Percentiles rank a stretch among this genome's conserved stretches.
Conservation (phyloP, 2,329 filamentous ascomycete genomes). For the Scolecobasidium constrictum region DNA sequence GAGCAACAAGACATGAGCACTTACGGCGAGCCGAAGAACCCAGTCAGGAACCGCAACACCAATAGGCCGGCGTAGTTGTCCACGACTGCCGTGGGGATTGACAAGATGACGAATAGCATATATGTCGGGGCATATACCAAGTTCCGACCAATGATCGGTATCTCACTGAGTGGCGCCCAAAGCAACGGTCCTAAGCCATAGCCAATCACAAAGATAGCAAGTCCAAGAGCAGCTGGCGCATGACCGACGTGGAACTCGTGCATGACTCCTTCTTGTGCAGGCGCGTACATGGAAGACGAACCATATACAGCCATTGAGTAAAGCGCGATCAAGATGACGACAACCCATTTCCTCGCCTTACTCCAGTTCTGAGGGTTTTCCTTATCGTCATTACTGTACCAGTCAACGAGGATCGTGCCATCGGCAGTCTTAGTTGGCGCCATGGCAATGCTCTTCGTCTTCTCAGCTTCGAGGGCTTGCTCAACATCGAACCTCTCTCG, state of each 20-base stretch:
- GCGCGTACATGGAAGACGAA: constrained; percentile 40
- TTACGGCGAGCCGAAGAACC: constrained; percentile 43
- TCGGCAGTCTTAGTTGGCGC: constrained; percentile 39
- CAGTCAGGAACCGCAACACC: constrained; percentile 40
- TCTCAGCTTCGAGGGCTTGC: constrained; percentile 26
- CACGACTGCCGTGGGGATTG: constrained; percentile 36
- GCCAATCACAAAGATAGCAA: constrained; percentile 40
- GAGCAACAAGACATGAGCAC: neutral
- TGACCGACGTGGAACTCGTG: constrained; percentile 32
- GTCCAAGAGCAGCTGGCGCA: constrained; percentile 36
- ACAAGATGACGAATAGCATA: constrained; percentile 37
- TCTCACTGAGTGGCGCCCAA: constrained; percentile 35
- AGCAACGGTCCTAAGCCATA: constrained; percentile 36
- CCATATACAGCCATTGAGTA: constrained; percentile 42
- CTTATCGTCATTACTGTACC: neutral
- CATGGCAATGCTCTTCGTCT: constrained; percentile 38
- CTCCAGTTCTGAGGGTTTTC: neutral
- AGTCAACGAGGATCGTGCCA: constrained; percentile 44
- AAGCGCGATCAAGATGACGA: neutral
- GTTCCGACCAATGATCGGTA: constrained; percentile 39
- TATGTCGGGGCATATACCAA: constrained; percentile 36
- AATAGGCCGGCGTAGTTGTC: constrained; percentile 42
- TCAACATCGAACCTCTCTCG: constrained; percentile 28
- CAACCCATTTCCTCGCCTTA: neutral
- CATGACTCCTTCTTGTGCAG: constrained; percentile 30